Conservation (phyloP, 257 asterid genomes). For the Solanum paucissectum region DNA sequence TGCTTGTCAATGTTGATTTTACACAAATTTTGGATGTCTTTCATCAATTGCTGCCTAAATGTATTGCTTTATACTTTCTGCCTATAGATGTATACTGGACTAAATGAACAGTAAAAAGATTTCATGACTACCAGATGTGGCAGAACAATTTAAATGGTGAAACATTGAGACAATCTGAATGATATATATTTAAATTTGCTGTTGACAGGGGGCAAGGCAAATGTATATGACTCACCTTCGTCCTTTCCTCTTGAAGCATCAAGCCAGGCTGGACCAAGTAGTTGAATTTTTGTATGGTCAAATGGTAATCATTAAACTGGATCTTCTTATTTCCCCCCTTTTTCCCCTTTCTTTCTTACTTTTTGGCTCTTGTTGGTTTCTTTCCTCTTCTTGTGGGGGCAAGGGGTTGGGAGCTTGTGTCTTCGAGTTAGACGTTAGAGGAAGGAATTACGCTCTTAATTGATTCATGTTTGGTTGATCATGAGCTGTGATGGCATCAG, state of each 20-base stretch:
- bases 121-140: not conserved
- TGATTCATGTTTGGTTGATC: not conserved
- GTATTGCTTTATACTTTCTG: not conserved
- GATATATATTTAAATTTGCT: not conserved
- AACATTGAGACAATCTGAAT: not conserved
- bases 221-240: conserved; percentile 59
- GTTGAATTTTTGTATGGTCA: conserved; percentile 42
- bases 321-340: not conserved
- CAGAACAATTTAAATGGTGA: not conserved
- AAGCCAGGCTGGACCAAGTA: conserved; percentile 51
- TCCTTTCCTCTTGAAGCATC: conserved; percentile 69
- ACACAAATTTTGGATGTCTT: not conserved
- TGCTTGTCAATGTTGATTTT: not conserved
- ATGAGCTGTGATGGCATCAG: not conserved
- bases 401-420: not conserved
- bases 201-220: conserved; percentile 66
- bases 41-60: not conserved
- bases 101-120: not conserved
- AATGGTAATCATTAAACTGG: conserved; percentile 38
- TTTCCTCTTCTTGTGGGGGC: not conserved
- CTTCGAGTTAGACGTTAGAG: not conserved
- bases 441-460: not conserved
- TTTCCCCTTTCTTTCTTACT: not conserved
- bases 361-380: not conserved
- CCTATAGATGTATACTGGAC: not conserved